Evolutionary conservation across 257 asterid genomes (phyloP).

Genomic region (Coffea eugenioides): DNA sequence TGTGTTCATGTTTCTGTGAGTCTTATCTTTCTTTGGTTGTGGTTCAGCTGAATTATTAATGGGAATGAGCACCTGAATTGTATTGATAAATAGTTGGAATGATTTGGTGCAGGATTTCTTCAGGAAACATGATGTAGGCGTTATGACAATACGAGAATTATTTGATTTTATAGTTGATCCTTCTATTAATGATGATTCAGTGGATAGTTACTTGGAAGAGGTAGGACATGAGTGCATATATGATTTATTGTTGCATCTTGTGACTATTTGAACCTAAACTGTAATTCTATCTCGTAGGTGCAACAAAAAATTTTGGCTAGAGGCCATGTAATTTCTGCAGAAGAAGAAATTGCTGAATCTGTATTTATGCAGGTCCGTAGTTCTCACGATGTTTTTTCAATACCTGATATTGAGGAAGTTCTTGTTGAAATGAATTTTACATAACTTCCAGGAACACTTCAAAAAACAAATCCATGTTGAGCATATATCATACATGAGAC

Average conservation of each 20-base stretch:
- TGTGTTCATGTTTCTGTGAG: constrained; percentile 82
- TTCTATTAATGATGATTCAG: constrained; percentile 68
- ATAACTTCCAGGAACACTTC: neutral
- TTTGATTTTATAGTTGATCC: constrained; percentile 92
- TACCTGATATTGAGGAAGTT: neutral
- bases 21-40: neutral
- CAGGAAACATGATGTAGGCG: constrained; percentile 83
- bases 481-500: neutral
- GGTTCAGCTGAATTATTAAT: neutral
- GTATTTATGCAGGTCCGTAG: constrained; percentile 77
- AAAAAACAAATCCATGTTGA: neutral
- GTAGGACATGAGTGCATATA: constrained; percentile 27
- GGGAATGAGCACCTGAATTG: neutral
- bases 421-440: neutral
- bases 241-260: constrained; percentile 1
- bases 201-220: constrained; percentile 88
- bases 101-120: constrained; percentile 69
- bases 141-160: constrained; percentile 82
- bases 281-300: constrained; percentile 38
- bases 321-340: constrained; percentile 72
- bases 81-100: neutral
- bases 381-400: neutral
- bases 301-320: constrained; percentile 80
- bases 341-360: constrained; percentile 89
- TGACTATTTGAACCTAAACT: constrained; percentile 13